These are phyloP conservation scores for Coemansia sp. DNA, from an alignment of 192 early-diverging fungal genomes.

Conservation along the genomic window DNA sequence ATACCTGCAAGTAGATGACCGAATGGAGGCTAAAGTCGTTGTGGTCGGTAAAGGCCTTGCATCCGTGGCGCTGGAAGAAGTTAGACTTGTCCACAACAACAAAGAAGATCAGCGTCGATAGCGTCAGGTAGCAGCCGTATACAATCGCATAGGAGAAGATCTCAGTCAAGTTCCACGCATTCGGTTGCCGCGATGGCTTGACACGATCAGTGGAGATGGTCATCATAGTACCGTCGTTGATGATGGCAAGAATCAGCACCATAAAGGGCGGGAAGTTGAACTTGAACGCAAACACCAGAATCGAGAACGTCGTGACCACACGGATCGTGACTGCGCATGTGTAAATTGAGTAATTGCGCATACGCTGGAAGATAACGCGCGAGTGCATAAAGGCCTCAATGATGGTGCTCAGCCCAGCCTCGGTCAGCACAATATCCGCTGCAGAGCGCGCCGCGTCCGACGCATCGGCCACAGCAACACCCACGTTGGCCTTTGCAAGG, in stretches of 20 bases:
- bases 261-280: constrained; percentile 83
- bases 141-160: constrained; percentile 85
- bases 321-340: constrained; percentile 86
- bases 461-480: constrained; percentile 73
- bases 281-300: constrained; percentile 74
- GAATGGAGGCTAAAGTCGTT: constrained; percentile 71
- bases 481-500: constrained; percentile 69
- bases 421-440: constrained; percentile 75
- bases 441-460: constrained; percentile 77
- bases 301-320: constrained; percentile 69
- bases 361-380: constrained; percentile 95
- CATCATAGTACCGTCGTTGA: constrained; percentile 92
- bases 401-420: constrained; percentile 80
- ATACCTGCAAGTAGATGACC: constrained; percentile 78
- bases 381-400: constrained; percentile 90
- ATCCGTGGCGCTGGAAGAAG: constrained; percentile 69
- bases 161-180: constrained; percentile 88
- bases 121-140: constrained; percentile 79
- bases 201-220: constrained; percentile 89
- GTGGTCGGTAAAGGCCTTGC: constrained; percentile 49
- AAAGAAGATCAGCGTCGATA: constrained; percentile 76
- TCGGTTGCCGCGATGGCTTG: constrained; percentile 73
- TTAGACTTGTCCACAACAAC: constrained; percentile 60
- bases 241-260: constrained; percentile 83
- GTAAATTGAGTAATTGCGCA: constrained; percentile 90